A percentile compares a stretch with the other conserved stretches of the same genome.
phyloP scores from a whole-genome alignment of 345 rosid genomes.

The Camelina hispida region DNA sequence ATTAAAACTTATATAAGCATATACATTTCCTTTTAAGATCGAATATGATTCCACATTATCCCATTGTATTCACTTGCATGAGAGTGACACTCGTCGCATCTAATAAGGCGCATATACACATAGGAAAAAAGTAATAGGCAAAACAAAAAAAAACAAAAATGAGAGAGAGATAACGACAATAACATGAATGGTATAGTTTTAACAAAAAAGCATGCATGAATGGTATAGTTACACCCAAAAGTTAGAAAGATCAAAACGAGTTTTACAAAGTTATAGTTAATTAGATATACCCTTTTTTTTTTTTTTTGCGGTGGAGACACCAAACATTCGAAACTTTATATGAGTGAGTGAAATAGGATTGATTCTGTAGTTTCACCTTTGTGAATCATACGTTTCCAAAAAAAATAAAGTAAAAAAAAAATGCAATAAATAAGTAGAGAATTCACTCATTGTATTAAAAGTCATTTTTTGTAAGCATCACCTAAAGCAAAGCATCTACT shows the following conservation, averaged over 20 bases:
- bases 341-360: slow-evolving; percentile 23
- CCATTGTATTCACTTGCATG: slow-evolving; percentile 11
- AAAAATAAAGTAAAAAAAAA: neutral
- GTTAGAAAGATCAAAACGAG: neutral
- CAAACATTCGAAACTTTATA: slow-evolving; percentile 23
- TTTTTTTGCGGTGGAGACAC: neutral
- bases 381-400: slow-evolving; percentile 39
- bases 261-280: neutral
- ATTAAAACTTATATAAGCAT: too few species aligned
- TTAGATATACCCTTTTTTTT: neutral
- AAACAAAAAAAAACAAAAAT: neutral
- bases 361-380: slow-evolving; percentile 38
- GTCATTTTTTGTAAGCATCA: slow-evolving; percentile 39
- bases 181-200: neutral
- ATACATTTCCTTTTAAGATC: neutral
- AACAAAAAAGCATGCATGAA: neutral
- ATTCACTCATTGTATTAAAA: slow-evolving; percentile 31
- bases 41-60: slow-evolving; percentile 30
- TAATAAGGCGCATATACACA: neutral
- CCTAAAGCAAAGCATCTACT: slow-evolving; percentile 20
- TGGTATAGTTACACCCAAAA: neutral
- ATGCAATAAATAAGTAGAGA: slow-evolving; percentile 1
- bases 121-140: slow-evolving; percentile 1
- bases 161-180: neutral
- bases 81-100: slow-evolving; percentile 17